A percentile compares a stretch with the other conserved stretches of the same genome.
Evolutionary conservation across 2,329 filamentous ascomycete genomes (phyloP).

Genomic region (Alternaria triticimaculans): DNA sequence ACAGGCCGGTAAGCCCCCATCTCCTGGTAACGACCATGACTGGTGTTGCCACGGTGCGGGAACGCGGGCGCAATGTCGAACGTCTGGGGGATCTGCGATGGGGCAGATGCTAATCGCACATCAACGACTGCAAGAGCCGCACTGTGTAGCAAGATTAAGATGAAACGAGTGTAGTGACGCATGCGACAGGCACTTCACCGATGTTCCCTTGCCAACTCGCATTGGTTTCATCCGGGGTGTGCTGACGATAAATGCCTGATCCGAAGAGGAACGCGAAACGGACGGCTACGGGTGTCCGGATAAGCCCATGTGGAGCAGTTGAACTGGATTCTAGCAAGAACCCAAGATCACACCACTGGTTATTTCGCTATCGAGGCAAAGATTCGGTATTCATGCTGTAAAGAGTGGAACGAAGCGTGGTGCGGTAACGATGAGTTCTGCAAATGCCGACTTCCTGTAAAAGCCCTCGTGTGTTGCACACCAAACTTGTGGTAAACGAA

Average conservation of each 20-base stretch:
- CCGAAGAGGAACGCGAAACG: slow-evolving; percentile 1
- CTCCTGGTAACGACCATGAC: not conserved
- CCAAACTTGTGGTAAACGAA: not conserved
- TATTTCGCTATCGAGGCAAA: not conserved
- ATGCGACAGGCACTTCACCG: slow-evolving; percentile 1
- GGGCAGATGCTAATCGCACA: slow-evolving; percentile 8
- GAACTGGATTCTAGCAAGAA: not conserved
- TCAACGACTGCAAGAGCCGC: slow-evolving; percentile 3
- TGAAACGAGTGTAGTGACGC: slow-evolving; percentile 1
- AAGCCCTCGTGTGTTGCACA: not conserved
- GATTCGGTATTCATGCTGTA: not conserved
- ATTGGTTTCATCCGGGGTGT: slow-evolving; percentile 7
- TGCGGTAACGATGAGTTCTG: not conserved
- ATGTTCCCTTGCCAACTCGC: not conserved
- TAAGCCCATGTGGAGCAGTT: not conserved
- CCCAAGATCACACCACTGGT: not conserved
- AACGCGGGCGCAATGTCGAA: not conserved
- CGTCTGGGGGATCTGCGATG: slow-evolving; percentile 10
- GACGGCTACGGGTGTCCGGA: not conserved
- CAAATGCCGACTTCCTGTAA: not conserved
- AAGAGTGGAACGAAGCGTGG: not conserved
- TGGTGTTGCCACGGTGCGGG: slow-evolving; percentile 1
- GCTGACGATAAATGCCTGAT: slow-evolving; percentile 2
- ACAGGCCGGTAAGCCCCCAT: not conserved
- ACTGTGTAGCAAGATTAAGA: not conserved